Evolutionary conservation across 2,329 filamentous ascomycete genomes (phyloP).

Genomic region (Trichophyton schoenleinii): DNA sequence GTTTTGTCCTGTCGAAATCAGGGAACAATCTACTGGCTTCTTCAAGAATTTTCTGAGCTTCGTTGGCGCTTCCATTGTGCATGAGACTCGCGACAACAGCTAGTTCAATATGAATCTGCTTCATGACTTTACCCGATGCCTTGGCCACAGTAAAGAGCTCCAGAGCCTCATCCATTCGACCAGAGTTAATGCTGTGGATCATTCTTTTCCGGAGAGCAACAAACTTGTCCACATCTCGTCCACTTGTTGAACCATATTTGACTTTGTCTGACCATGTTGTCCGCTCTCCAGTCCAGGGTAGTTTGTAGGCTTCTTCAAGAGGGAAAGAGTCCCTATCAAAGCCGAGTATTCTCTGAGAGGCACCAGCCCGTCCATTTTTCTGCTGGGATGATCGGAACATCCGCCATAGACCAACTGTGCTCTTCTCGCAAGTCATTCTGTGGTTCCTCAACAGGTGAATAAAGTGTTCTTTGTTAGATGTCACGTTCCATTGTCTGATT

Average conservation of each 20-base stretch:
- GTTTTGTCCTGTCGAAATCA: slow-evolving; percentile 15
- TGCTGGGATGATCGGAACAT: slow-evolving; percentile 29
- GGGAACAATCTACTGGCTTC: slow-evolving; percentile 20
- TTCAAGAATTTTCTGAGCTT: slow-evolving; percentile 24
- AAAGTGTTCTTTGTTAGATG: slow-evolving; percentile 21
- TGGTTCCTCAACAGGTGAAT: slow-evolving; percentile 24
- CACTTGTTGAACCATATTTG: slow-evolving; percentile 19
- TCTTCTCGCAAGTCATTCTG: slow-evolving; percentile 23
- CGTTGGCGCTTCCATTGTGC: slow-evolving; percentile 19
- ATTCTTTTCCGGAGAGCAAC: slow-evolving; percentile 27
- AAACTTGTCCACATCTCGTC: slow-evolving; percentile 22
- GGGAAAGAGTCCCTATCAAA: slow-evolving; percentile 23
- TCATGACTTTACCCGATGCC: slow-evolving; percentile 20
- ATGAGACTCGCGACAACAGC: slow-evolving; percentile 27
- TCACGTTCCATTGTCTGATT: slow-evolving; percentile 23
- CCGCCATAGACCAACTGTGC: slow-evolving; percentile 29
- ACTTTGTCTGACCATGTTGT: slow-evolving; percentile 23
- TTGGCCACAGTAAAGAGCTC: slow-evolving; percentile 21
- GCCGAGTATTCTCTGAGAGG: slow-evolving; percentile 27
- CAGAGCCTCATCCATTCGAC: slow-evolving; percentile 24
- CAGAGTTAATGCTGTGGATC: slow-evolving; percentile 27
- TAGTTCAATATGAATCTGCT: slow-evolving; percentile 25
- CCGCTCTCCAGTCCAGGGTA: slow-evolving; percentile 15
- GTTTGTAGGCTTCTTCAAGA: slow-evolving; percentile 17
- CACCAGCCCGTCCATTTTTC: slow-evolving; percentile 21